Base-by-base conservation (phyloP, 1,139 yeast genomes). In the Suhomyces bolitotheri region DNA sequence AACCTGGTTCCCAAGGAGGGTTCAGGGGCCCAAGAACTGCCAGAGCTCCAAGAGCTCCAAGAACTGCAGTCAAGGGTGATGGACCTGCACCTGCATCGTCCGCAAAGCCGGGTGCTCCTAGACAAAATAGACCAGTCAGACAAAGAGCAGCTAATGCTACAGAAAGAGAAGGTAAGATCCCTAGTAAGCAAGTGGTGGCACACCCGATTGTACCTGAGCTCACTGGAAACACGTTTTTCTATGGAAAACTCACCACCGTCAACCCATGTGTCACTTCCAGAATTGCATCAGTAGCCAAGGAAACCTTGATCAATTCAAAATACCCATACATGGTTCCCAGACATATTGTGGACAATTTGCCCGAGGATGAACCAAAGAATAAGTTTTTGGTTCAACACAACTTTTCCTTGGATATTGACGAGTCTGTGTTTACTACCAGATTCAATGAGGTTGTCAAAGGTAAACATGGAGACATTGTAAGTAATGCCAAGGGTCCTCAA, bases 311-410 rank as follows among this genome's bases (percentile, higher is more conserved):
- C 34, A 56, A 58, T 33, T 68, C 75, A 19, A 66, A 67, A 32
- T 71, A 69, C 49, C 76, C 76, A 9, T 71, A 56, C 54, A 50
- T 54, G 43, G 54, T 70, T 40, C 75, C 76, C n/a, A 58, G 50
- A 43, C 40, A 54, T 8, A 50, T 71, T 22, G 56, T 71, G 27
- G 64, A 62, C 19, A 38, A 43, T 28, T 39, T 58, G 26, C 60
- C 62, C 15, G 56, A 56, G 13, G 60, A 58, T 19, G 34, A 44
- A 13, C 48, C 53, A 11, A 31, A 44, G 16, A 68, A 65, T 50
- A 51, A 46, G 44, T 71, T 64, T 44, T 49, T 70, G 36, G 56
- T 67, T 37, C 66, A 60, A 36, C 59, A 60, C 33, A 57, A 56
- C 40, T 67, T 52, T 54, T 44, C 56, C 0, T 48, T 57, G 34